Conservation (phyloP, 2,329 filamentous ascomycete genomes). For the Fusarium dlaminii region DNA sequence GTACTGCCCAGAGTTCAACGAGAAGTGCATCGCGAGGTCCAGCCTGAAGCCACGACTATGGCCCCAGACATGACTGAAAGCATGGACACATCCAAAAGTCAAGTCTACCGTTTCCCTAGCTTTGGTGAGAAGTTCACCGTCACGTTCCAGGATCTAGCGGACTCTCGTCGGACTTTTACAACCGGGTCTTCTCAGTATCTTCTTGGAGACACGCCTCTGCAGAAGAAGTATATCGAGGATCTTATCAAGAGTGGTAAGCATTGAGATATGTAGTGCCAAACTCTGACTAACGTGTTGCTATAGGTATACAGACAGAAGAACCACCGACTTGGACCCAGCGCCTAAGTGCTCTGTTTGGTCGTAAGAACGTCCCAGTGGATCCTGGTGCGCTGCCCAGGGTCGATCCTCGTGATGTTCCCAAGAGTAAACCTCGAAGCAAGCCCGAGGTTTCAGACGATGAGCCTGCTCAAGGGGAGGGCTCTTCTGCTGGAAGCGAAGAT, state of each 20-base stretch:
- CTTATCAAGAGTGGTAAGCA: conserved; percentile 32
- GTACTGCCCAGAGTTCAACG: background rate
- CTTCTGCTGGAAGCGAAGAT: background rate
- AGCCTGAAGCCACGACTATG: background rate
- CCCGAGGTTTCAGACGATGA: background rate
- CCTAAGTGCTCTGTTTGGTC: conserved; percentile 11
- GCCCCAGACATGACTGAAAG: background rate
- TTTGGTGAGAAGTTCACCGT: conserved; percentile 13
- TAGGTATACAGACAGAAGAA: conserved; percentile 21
- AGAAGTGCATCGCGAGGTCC: background rate
- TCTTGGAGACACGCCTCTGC: conserved; percentile 44
- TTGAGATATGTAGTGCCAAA: background rate
- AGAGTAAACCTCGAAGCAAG: conserved; percentile 22
- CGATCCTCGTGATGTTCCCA: conserved; percentile 23
- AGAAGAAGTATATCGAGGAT: conserved; percentile 41
- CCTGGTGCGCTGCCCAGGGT: conserved; percentile 33
- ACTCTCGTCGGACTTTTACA: conserved; percentile 34
- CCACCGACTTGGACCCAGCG: conserved; percentile 15
- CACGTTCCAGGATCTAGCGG: conserved; percentile 23
- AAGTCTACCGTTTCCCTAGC: background rate
- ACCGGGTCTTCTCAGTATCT: conserved; percentile 41
- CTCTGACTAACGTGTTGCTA: background rate
- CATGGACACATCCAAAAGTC: background rate
- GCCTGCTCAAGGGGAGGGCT: background rate
- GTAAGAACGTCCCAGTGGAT: background rate